Conservation (phyloP, 169 alveolate species). For the Eimeria maxima region DNA sequence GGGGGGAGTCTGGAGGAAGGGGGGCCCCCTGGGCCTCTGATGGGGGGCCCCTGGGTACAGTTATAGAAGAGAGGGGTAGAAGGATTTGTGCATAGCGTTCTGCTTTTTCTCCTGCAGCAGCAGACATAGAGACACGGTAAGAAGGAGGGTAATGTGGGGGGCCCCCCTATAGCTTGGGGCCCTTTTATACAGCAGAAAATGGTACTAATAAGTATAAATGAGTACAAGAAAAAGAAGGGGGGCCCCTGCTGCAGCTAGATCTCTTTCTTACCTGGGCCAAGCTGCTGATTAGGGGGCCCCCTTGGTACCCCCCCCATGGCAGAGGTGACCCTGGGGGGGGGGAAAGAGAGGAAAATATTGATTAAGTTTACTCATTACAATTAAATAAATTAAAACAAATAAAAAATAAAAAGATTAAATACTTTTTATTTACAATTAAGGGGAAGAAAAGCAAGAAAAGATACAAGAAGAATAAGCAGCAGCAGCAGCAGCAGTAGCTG, state of each 20-base stretch:
- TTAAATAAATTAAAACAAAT: not conserved
- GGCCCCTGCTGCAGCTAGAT: not conserved
- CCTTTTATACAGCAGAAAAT: not conserved
- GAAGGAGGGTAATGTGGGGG: not conserved
- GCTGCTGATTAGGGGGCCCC: not conserved
- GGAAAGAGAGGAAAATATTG: not conserved
- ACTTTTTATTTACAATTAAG: not conserved
- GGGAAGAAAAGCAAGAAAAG: too few relatives aligned
- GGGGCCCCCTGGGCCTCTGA: too few relatives aligned
- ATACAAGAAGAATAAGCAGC: too few relatives aligned
- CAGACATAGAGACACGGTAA: not conserved
- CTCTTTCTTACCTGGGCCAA: not conserved
- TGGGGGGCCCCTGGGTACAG: not conserved
- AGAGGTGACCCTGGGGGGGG: not conserved
- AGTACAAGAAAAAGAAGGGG: not conserved
- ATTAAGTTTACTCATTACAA: not conserved
- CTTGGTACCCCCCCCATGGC: not conserved
- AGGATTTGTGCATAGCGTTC: not conserved
- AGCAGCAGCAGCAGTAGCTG: too few relatives aligned
- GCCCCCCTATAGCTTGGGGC: not conserved
- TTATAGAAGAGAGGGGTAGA: not conserved
- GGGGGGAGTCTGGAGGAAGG: not conserved
- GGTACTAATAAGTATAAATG: not conserved
- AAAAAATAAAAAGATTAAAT: not conserved
- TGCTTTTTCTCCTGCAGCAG: constrained; percentile 30